Percentiles rank a stretch among this genome's conserved stretches.
Evolutionary conservation across 352 stramenopile genomes (phyloP).

Genomic region (Phytophthora lateralis): DNA sequence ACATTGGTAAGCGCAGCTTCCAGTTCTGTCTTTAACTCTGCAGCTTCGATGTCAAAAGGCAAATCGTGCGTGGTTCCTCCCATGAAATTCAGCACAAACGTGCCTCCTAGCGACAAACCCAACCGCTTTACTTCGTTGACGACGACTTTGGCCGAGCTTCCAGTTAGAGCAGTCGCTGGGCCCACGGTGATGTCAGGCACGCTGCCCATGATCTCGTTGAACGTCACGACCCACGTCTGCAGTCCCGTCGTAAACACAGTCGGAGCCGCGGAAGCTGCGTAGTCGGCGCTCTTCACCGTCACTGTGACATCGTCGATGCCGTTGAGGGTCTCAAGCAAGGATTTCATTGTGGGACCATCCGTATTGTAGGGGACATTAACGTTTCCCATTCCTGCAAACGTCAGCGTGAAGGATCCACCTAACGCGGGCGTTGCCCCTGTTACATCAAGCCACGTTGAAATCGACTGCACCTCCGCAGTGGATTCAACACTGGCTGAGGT

Average conservation of each 20-base stretch:
- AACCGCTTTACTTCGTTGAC: conserved; percentile 81
- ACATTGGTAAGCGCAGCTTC: conserved; percentile 65
- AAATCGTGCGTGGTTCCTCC: conserved; percentile 92
- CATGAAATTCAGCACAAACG: conserved; percentile 94
- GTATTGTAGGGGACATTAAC: conserved; percentile 52
- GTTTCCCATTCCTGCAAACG: conserved; percentile 52
- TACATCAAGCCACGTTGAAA: conserved; percentile 79
- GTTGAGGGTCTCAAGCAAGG: conserved; percentile 69
- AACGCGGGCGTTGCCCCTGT: conserved; percentile 36
- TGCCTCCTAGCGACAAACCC: conserved; percentile 85
- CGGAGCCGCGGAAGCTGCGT: conserved; percentile 23
- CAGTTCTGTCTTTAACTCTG: conserved; percentile 85
- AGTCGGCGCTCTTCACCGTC: conserved; percentile 52
- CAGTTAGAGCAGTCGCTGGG: conserved; percentile 58
- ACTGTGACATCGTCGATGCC: conserved; percentile 83
- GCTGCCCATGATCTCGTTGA: conserved; percentile 92
- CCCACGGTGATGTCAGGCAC: conserved; percentile 82
- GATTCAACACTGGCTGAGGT: conserved; percentile 91
- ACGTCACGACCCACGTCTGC: conserved; percentile 89
- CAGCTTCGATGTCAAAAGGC: conserved; percentile 89
- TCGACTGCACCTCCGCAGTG: conserved; percentile 87
- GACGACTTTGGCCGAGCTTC: conserved; percentile 56
- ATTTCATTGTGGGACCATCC: conserved; percentile 50
- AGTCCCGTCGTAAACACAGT: conserved; percentile 36
- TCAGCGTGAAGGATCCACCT: conserved; percentile 72